Evolutionary conservation across 345 rosid genomes (phyloP), one percentile per base, ranked within the genome.

Genomic region (Physaria fendleri): DNA sequence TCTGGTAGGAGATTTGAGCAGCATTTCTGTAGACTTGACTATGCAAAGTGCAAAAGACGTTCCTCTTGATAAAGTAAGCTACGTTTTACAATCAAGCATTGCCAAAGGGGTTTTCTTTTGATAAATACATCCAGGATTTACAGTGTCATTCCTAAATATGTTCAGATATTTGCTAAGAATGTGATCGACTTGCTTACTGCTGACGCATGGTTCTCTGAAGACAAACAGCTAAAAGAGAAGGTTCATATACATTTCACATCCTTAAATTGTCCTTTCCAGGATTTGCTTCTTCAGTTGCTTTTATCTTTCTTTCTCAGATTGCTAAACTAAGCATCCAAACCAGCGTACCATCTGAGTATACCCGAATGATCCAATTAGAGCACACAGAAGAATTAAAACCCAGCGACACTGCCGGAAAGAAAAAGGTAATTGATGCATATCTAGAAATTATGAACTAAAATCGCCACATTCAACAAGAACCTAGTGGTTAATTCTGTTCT

Each of bases 121-220:
- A 11, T 33, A 17, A 13, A 42, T 47, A 59, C 32, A 42, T 12
- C 34, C 13, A 9, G 55, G 18, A 9, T 59, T 49, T 21, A 38
- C 46, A 22, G 2, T 33, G 11, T 5, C 47, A 32, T 28, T 63
- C 46, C 34, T 13, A 13, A 9, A 62, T 44, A 29, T 65, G 17
- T 32, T 56, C 52, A 93, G 99, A 55, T 85, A 17, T 73, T 61
- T 66, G 94, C 91, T 29, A 87, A 81, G 75, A 83, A 82, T 53
- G 83, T 79, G 65, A 85, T 89, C 27, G 91, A 87, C 54, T 43
- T 82, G 59, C 88, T 85, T 47, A 87, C 95, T 61, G 87, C 94
- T 50, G 82, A 82, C 71, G 88, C 95, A 59, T 93, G 99, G 97
- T 73, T 80, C 64, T 79, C 87, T 8, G 86, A 83, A 67, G 78